These are phyloP conservation scores for Elsinoe necatrix DNA, from an alignment of 2,329 filamentous ascomycete species.

Conservation along the genomic window DNA sequence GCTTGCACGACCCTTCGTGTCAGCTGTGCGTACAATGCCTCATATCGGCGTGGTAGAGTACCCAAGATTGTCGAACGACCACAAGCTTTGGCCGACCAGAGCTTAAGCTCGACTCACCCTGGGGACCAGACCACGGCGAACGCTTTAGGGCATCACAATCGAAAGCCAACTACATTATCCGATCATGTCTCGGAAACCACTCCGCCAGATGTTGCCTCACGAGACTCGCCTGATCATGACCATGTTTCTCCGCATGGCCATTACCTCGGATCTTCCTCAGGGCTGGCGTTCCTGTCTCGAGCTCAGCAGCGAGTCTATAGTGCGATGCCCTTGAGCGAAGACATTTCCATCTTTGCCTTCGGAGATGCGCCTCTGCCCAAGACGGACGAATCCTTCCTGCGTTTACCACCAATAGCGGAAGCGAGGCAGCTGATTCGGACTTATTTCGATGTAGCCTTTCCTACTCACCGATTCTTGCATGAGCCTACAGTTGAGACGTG, in stretches of 20 bases:
- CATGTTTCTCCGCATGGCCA: slow-evolving; percentile 8
- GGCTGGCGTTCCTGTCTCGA: slow-evolving; percentile 8
- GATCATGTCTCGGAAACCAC: not conserved
- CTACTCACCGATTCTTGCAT: slow-evolving; percentile 12
- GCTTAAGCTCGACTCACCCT: not conserved
- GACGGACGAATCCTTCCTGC: not conserved
- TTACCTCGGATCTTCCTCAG: slow-evolving; percentile 12
- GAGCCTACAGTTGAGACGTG: slow-evolving; percentile 4
- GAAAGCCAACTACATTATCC: too few relatives aligned
- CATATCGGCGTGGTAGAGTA: slow-evolving; percentile 8
- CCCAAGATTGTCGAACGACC: not conserved
- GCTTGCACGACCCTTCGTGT: not conserved
- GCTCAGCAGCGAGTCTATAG: slow-evolving; percentile 4
- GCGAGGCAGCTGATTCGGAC: not conserved
- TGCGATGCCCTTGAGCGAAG: not conserved
- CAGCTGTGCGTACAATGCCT: slow-evolving; percentile 1
- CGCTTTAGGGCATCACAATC: too few relatives aligned
- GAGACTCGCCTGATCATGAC: slow-evolving; percentile 11
- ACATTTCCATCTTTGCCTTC: slow-evolving; percentile 3
- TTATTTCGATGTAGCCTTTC: slow-evolving; percentile 15
- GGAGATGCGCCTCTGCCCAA: slow-evolving; percentile 11
- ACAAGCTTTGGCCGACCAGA: not conserved
- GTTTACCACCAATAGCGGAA: not conserved
- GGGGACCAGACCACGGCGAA: not conserved
- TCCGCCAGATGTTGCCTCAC: not conserved